Conservation (phyloP, 805 yeast genomes). For the Candida anglica region DNA sequence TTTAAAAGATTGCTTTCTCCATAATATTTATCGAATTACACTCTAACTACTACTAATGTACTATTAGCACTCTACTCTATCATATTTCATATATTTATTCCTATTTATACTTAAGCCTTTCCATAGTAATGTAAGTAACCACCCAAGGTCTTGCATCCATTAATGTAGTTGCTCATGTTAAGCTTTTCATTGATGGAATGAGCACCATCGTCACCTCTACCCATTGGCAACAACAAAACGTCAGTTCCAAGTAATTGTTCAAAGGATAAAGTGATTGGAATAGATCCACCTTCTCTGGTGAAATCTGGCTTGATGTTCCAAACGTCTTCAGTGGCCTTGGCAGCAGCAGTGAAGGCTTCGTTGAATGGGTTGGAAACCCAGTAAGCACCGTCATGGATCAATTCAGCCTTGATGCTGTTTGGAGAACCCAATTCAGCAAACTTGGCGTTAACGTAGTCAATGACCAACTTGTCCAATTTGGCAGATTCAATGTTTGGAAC, state of each 20-base stretch:
- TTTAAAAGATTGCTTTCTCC: too few relatives aligned
- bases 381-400: constrained; percentile 92
- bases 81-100: too few relatives aligned
- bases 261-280: constrained; percentile 93
- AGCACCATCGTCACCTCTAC: constrained; percentile 99
- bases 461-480: constrained; percentile 74
- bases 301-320: constrained; percentile 95
- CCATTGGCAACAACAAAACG: constrained; percentile 92
- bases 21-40: too few relatives aligned
- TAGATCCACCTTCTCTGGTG: constrained; percentile 99
- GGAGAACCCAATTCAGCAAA: constrained; percentile 72
- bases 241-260: constrained; percentile 82
- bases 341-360: constrained; percentile 89
- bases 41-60: too few relatives aligned
- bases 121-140: constrained; percentile 89
- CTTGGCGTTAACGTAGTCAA: constrained; percentile 60
- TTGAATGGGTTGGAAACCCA: constrained; percentile 96
- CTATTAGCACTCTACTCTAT: too few relatives aligned
- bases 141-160: constrained; percentile 89
- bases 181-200: constrained; percentile 96
- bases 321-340: constrained; percentile 88
- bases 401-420: constrained; percentile 66
- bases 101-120: constrained; percentile 12
- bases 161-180: constrained; percentile 81
- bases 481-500: constrained; percentile 88